Evolutionary conservation across 2,329 filamentous ascomycete genomes (phyloP), one percentile per base, ranked within the genome.

Genomic region (Aspergillus brasiliensis): DNA sequence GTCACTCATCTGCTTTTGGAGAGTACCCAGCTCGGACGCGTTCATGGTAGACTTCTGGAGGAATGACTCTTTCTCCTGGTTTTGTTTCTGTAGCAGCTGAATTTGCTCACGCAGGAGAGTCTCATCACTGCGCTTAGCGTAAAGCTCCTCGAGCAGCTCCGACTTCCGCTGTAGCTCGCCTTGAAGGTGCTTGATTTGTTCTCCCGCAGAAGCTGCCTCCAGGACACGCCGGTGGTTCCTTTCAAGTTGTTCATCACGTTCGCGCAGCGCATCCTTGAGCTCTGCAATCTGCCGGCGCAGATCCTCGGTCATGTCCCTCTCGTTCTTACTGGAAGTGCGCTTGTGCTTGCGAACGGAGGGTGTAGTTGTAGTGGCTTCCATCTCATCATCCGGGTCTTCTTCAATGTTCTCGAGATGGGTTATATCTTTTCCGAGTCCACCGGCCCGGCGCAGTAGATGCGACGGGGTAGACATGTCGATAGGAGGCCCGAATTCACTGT

Each of bases 381-480:
- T 51, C 15, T 69, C 63, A 48, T 73, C 70, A 17, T 67, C 64
- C 1, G 73, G 68, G 27, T 71, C 67, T 56, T 78, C 75, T 53
- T 76, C 73, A 19, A 77, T 76, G 27, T 72, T 69, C 54, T 77
- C 75, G 8, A 78, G 59, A 19, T 74, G 73, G 1, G 71, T 75
- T 7, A 66, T 67, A 46, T 77, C 74, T 49, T 69, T 73, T 0
- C 62, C 65, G 2, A 68, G 55, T 1, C 58, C 65, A 38, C 66
- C 68, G 5, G 61, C 68, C 31, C 75, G 62, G 54, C 72, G 73
- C 54, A 78, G 62, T 8, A 79, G 34, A 61, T 78, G 77, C 17
- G 76, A 77, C 5, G 77, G 77, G 0, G 77, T 79, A 1, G 77
- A 79, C 73, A 78, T 79, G 56, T 79, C 77, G 8, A 78, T 67